Evolutionary conservation across 129 eudicot genomes (phyloP), one percentile per base, ranked within the genome.

Genomic region (Deinandra increscens): DNA sequence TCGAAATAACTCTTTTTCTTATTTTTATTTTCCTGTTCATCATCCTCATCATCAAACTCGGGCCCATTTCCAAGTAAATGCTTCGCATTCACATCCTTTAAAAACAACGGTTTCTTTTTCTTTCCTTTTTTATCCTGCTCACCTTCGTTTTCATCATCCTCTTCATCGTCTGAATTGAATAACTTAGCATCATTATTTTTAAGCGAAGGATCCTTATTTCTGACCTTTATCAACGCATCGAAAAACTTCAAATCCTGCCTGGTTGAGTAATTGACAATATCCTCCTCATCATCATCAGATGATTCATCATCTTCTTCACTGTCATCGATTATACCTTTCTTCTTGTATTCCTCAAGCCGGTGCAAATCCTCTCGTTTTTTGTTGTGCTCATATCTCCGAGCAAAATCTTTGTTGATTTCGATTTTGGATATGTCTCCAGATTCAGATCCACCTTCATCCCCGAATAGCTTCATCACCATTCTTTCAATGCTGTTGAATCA

Each of bases 311-410:
- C 87, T 2, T 75, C 76, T 11, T 76, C 85, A 0, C 66, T 71
- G 11, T 70, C 88, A 26, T 72, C 81, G 3, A 88, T 65, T 3
- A 85, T 34, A n/a, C 97, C 97, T 65, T 82, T 83, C 85, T 84
- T 91, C 76, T 91, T 82, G 2, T 85, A 86, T 75, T 84, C 96
- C 41, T 85, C 87, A n/a, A 78, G 72, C 26, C 82, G 74, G 50
- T 88, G 93, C 81, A 91, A 72, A 14, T 91, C 96, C 65, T 91
- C 96, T 6, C 96, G 88, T 63, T 84, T 88, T 75, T 91, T 88
- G 68, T 91, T 91, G 74, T 91, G 87, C 81, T 91, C 94, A 36
- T 60, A 82, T 3, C 89, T 77, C n/a, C 85, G 77, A 0, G 96
- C 97, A 4, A 72, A 91, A n/a, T 88, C 93, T 17, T 86, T 0